These are phyloP conservation scores for Aspergillus spinulosporus DNA, from an alignment of 2,329 filamentous ascomycete species.

Conservation along the genomic window DNA sequence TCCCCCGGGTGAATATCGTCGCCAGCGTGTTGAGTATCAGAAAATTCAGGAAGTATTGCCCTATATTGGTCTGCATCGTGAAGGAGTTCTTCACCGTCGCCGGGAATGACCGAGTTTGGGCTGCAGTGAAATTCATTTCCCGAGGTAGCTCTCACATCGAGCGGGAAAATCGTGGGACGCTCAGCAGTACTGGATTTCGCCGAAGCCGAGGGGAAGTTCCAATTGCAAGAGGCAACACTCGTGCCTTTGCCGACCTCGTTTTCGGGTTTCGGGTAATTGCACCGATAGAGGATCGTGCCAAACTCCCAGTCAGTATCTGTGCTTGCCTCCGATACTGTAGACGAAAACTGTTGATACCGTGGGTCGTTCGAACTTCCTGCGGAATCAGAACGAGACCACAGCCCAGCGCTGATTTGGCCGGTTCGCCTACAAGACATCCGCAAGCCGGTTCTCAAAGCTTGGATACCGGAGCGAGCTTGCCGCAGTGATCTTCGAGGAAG, in stretches of 20 bases:
- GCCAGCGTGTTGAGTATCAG: too few relatives aligned
- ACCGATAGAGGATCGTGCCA: conserved; percentile 30
- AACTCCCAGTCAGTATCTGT: conserved; percentile 33
- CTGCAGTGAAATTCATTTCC: too few relatives aligned
- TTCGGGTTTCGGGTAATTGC: conserved; percentile 18
- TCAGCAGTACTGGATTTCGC: too few relatives aligned
- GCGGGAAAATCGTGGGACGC: too few relatives aligned
- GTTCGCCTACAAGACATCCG: conserved; percentile 18
- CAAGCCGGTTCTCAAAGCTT: conserved; percentile 32
- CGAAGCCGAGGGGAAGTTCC: too few relatives aligned
- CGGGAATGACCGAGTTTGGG: too few relatives aligned
- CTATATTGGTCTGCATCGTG: too few relatives aligned
- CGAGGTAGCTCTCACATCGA: too few relatives aligned
- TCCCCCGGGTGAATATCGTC: too few relatives aligned
- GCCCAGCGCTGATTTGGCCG: conserved; percentile 2
- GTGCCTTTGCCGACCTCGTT: conserved; percentile 11
- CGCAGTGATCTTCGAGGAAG: conserved; percentile 33
- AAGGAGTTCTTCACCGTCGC: too few relatives aligned
- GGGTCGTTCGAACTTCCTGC: conserved; percentile 22
- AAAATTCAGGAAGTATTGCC: too few relatives aligned
- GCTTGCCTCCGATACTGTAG: conserved; percentile 29
- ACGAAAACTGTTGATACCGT: conserved; percentile 18
- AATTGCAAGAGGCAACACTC: conserved; percentile 1
- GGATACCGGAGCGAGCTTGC: conserved; percentile 33
- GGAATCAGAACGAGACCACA: conserved; percentile 23